These are phyloP conservation scores for Pseudozyma tsukubaensis DNA, from an alignment of 1,284 basidiomycete species.

Conservation along the genomic window DNA sequence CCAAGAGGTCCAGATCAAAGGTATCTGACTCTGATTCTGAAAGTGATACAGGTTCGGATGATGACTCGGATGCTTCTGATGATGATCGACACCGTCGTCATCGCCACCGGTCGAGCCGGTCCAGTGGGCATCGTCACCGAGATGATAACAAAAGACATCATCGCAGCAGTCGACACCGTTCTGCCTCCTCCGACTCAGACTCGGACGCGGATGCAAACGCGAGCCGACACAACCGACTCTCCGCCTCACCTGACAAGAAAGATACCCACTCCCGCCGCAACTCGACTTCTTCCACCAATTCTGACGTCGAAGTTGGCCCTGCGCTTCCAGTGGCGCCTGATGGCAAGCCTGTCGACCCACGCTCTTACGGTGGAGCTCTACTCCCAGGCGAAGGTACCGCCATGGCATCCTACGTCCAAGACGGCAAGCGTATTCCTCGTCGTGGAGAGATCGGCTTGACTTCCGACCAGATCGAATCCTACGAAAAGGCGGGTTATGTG, in stretches of 20 bases:
- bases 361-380: conserved; percentile 79
- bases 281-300: conserved; percentile 7
- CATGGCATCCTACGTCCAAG: conserved; percentile 93
- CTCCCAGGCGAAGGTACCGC: conserved; percentile 94
- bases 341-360: conserved; percentile 35
- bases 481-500: conserved; percentile 92
- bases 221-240: no score
- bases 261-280: no score
- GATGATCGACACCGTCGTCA: conserved; percentile 9
- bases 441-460: conserved; percentile 97
- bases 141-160: conserved; percentile 16
- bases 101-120: conserved; percentile 24
- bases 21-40: conserved; percentile 11
- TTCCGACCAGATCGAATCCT: conserved; percentile 84
- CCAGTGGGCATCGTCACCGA: conserved; percentile 11
- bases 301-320: conserved; percentile 34
- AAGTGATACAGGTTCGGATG: conserved; percentile 6
- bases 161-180: conserved; percentile 21
- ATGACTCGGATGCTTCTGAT: not conserved
- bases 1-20: conserved; percentile 25
- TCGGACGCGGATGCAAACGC: conserved; percentile 10
- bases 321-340: conserved; percentile 32
- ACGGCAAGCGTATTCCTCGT: conserved; percentile 91
- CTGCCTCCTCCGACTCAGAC: conserved; percentile 14
- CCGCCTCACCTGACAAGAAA: no score